A percentile compares a stretch with the other conserved stretches of the same genome.
These are phyloP conservation scores for Trametes polyzona DNA, from an alignment of 1,284 basidiomycete species.

Conservation along the genomic window DNA sequence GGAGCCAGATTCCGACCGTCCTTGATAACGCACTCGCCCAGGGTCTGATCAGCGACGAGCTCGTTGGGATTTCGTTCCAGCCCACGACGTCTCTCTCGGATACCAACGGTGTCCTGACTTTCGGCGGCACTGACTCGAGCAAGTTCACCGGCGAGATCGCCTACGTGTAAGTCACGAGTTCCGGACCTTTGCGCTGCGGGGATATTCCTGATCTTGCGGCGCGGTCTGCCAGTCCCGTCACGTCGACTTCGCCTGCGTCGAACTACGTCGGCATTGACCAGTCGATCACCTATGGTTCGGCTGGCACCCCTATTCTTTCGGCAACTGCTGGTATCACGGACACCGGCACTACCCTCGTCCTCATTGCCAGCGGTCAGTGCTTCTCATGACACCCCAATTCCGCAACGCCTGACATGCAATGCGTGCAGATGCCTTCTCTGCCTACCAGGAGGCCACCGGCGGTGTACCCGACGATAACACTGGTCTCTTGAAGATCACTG, in stretches of 20 bases:
- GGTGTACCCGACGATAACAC: constrained; percentile 27
- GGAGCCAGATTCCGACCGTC: constrained; percentile 41
- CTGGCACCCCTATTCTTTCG: constrained; percentile 28
- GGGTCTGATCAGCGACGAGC: constrained; percentile 32
- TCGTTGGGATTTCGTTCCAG: constrained; percentile 54
- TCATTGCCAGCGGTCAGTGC: constrained; percentile 40
- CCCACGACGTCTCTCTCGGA: constrained; percentile 40
- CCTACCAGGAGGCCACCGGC: constrained; percentile 30
- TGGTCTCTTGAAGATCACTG: constrained; percentile 30
- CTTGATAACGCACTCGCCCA: constrained; percentile 51
- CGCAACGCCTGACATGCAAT: background rate
- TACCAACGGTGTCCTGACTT: constrained; percentile 39
- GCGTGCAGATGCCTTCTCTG: constrained; percentile 26
- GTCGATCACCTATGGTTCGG: constrained; percentile 44
- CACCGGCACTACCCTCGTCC: constrained; percentile 37
- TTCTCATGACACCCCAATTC: no score
- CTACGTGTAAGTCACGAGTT: constrained; percentile 46
- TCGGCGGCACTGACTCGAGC: constrained; percentile 51
- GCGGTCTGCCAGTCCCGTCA: constrained; percentile 47
- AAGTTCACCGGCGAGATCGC: constrained; percentile 52
- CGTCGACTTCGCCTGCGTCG: constrained; percentile 46
- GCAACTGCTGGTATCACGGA: constrained; percentile 33
- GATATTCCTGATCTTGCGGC: background rate
- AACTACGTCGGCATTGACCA: constrained; percentile 58
- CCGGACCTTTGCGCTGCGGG: rapidly evolving